Evolutionary conservation across 768 basidiomycete species (phyloP).

Genomic region (Lactarius evosmus): DNA sequence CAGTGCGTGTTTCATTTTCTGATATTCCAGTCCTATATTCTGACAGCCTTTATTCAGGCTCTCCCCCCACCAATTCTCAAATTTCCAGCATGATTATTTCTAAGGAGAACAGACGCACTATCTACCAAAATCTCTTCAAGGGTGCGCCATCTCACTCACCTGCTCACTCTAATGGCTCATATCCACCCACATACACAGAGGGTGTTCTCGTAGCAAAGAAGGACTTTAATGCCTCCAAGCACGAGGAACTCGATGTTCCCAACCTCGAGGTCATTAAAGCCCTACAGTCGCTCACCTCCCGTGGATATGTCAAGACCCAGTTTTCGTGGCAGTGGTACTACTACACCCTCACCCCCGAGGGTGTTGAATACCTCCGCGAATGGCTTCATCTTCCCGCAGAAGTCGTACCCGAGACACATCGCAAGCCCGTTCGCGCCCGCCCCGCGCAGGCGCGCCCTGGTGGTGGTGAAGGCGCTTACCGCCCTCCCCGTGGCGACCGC

Average conservation of each 20-base stretch:
- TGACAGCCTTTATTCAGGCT: conserved; percentile 29
- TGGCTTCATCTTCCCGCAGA: conserved; percentile 93
- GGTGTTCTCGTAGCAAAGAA: conserved; percentile 99
- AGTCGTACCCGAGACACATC: conserved; percentile 97
- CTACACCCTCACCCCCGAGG: conserved; percentile 95
- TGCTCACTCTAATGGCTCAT: not conserved
- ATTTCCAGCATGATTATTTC: conserved; percentile 87
- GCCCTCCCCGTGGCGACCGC: conserved; percentile 82
- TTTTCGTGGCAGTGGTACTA: conserved; percentile 99
- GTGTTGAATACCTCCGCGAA: conserved; percentile 95
- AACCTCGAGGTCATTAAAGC: conserved; percentile 73
- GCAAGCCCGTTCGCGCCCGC: conserved; percentile 88
- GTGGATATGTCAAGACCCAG: conserved; percentile 94
- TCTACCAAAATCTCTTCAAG: conserved; percentile 99
- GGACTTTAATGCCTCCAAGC: conserved; percentile 96
- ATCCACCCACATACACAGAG: conserved; percentile 49
- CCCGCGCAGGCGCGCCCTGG: conserved; percentile 72
- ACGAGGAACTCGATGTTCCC: conserved; percentile 76
- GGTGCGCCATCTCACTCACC: conserved; percentile 49
- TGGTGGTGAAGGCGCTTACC: conserved; percentile 78
- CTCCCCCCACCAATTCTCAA: conserved; percentile 32
- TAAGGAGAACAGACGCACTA: conserved; percentile 90
- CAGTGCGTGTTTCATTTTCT: conserved; percentile 35
- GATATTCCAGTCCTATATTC: not conserved
- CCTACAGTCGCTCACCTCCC: conserved; percentile 62